Base-by-base conservation (phyloP, 139 green algal species). In the Tetraselmis chui region DNA sequence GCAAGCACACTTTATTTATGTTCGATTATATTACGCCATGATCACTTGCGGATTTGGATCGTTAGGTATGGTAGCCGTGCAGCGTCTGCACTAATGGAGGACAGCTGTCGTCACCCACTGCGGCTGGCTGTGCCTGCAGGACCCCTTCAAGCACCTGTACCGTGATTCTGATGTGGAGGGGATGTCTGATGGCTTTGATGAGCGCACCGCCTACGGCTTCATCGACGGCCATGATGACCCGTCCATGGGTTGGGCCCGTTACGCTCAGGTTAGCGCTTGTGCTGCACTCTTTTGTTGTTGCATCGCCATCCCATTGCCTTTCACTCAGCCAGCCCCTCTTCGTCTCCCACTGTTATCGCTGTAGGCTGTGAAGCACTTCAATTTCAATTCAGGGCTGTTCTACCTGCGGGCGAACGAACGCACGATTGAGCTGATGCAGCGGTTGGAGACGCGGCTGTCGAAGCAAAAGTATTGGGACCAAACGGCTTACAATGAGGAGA, bases 401-500 rank as follows among this genome's bases (percentile, higher is more conserved):
- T 98, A 92, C 87, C 30, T 97, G 23, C 59, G 74, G 22, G 87
- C 94, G 58, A 97, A 96, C 80, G 79, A 82, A 0, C 84, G 90
- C 29, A 96, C 92, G 0, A 74, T 94, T 0, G 81, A 86, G 28
- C 85, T 95, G 1, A 92, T 95, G 90, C 67, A 89, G 28, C 81
- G 84, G 75, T 79, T 96, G 27, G 91, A 89, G 25, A 81, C 82
- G 1, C 89, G 93, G 24, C 86, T 97, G 30, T 83, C 59, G 25
- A 89, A 89, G 80, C 81, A 94, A 32, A 94, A 95, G 84, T 93
- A 93, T 81, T 97, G 94, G 94, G 94, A 97, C 85, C 94, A 98
- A 85, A 93, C 85, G 0, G 93, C 93, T 2, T 98, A 94, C 87
- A 98, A 98, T 75, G 89, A 97, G 87, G 92, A 95, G 84, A 94